phyloP scores from a whole-genome alignment of 495 filamentous ascomycete species.

The Astrocystis sublimbata region DNA sequence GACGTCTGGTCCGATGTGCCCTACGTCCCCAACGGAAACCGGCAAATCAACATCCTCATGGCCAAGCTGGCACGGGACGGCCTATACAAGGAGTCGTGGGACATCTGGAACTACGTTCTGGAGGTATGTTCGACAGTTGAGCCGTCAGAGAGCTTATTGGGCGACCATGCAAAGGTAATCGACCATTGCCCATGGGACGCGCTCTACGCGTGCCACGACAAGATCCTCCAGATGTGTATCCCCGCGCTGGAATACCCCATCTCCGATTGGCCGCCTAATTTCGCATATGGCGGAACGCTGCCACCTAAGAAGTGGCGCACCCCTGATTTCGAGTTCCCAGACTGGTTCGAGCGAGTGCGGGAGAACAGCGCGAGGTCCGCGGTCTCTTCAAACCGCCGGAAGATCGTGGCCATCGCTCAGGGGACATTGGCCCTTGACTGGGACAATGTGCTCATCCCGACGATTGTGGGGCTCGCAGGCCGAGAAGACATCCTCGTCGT shows the following conservation, averaged over 20 bases:
- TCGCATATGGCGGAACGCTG: conserved; percentile 36
- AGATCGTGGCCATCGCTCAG: conserved; percentile 38
- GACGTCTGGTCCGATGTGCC: conserved; percentile 28
- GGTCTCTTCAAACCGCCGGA: conserved; percentile 6
- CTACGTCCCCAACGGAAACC: conserved; percentile 14
- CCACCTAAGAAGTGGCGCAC: conserved; percentile 39
- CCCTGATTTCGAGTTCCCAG: conserved; percentile 18
- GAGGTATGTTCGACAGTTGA: neutral
- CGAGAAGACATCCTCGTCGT: conserved; percentile 34
- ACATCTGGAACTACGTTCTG: conserved; percentile 2
- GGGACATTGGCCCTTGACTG: conserved; percentile 34
- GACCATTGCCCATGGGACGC: conserved; percentile 4
- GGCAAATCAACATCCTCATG: conserved; percentile 15
- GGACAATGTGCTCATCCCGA: conserved; percentile 31
- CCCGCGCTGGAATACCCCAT: conserved; percentile 34
- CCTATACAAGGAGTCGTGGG: conserved; percentile 3
- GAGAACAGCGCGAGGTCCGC: conserved; percentile 12
- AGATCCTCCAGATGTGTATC: conserved; percentile 39
- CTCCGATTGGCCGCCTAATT: conserved; percentile 28
- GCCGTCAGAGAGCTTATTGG: neutral
- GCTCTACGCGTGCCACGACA: conserved; percentile 23
- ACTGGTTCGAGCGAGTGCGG: neutral
- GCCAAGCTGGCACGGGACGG: conserved; percentile 10
- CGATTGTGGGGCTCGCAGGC: conserved; percentile 30
- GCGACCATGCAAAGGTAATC: conserved; percentile 1